Evolutionary conservation across 148 eudicot species (phyloP).

Genomic region (Rhododendron griersonianum): DNA sequence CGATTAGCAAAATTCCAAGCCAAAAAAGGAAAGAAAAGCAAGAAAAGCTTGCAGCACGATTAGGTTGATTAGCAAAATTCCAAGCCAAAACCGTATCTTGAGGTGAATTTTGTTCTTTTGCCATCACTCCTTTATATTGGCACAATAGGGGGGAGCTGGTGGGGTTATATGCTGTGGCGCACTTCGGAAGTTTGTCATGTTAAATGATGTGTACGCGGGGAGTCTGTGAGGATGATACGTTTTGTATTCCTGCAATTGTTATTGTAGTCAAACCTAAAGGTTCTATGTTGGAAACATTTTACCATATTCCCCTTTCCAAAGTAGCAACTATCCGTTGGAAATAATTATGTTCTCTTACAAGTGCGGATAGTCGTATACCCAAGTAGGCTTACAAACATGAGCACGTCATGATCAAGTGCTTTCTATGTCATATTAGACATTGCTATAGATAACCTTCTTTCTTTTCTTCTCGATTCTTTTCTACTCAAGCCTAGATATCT

Average conservation of each 20-base stretch:
- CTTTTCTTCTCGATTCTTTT: too few species aligned
- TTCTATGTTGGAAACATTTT: background rate
- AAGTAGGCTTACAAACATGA: background rate
- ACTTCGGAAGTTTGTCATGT: background rate
- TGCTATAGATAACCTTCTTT: background rate
- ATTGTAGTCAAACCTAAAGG: background rate
- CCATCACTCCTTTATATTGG: background rate
- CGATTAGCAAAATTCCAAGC: background rate
- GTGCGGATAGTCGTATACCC: background rate
- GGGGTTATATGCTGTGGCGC: background rate
- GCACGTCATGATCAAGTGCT: background rate
- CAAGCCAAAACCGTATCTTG: background rate
- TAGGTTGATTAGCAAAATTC: background rate
- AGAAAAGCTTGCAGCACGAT: slow-evolving; percentile 23
- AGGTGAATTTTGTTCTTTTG: background rate
- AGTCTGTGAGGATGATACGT: background rate
- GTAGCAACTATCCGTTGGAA: background rate
- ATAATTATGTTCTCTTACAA: background rate
- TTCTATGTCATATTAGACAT: background rate
- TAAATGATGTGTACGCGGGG: background rate
- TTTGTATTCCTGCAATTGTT: background rate
- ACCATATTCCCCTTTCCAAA: background rate
- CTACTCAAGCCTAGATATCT: too few species aligned
- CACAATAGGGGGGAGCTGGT: background rate
- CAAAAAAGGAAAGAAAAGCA: slow-evolving; percentile 38